Conservation (phyloP, 345 rosid genomes). For the Dipteronia sinensis region DNA sequence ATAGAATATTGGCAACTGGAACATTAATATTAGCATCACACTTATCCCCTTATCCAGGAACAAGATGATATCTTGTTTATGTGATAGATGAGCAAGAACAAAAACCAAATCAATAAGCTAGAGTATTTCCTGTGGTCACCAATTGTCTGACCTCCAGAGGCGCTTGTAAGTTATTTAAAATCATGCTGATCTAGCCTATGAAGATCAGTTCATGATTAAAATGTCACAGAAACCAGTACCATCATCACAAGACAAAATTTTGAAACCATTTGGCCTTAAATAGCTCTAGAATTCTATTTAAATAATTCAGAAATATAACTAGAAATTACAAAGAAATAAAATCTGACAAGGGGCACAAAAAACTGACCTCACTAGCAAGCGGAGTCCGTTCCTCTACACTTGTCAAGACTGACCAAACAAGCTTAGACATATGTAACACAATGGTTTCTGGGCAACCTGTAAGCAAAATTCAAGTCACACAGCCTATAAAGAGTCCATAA, state of each 20-base stretch:
- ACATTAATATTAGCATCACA: background rate
- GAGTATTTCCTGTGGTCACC: background rate
- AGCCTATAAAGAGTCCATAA: background rate
- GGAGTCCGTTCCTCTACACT: conserved; percentile 82
- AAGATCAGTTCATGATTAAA: background rate
- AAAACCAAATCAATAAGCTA: background rate
- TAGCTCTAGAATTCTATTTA: background rate
- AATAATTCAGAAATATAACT: background rate
- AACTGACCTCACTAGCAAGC: conserved; percentile 91
- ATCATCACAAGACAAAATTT: background rate
- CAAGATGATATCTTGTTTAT: background rate
- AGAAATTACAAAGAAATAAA: conserved; percentile 4
- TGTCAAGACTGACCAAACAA: conserved; percentile 72
- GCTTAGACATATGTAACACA: conserved; percentile 83
- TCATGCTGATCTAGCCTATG: background rate
- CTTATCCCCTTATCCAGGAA: background rate
- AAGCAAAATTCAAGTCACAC: background rate
- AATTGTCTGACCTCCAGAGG: background rate
- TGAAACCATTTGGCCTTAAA: background rate
- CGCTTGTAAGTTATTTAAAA: background rate
- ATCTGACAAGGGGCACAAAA: conserved; percentile 4
- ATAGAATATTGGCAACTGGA: background rate
- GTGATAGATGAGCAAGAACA: background rate
- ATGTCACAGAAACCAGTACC: background rate
- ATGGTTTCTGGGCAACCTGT: conserved; percentile 88